A percentile compares a stretch with the other conserved stretches of the same genome.
Conservation (phyloP, 441 rosid genomes). For the Brassica hybrid region DNA sequence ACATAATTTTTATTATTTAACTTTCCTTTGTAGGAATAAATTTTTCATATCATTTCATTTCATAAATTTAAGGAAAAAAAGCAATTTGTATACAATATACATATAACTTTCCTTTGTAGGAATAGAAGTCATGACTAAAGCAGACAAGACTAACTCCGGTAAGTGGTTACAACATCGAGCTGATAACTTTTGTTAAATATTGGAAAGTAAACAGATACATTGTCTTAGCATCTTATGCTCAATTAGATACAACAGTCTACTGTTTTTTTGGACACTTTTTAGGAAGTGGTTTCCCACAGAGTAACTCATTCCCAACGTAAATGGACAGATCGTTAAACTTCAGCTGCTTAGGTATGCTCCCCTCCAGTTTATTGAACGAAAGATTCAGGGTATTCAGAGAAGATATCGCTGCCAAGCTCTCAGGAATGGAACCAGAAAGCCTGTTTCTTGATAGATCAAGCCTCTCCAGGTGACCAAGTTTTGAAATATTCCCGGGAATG, state of each 20-base stretch:
- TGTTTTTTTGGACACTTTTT: conserved; percentile 29
- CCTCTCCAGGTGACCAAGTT: conserved; percentile 15
- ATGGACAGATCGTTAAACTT: conserved; percentile 50
- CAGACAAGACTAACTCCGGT: background rate
- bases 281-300: conserved; percentile 46
- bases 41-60: too few relatives aligned
- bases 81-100: too few relatives aligned
- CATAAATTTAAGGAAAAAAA: too few relatives aligned
- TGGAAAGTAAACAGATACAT: conserved; percentile 7
- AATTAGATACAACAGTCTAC: conserved; percentile 6
- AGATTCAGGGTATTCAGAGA: background rate
- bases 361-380: conserved; percentile 49
- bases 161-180: conserved; percentile 16
- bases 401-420: conserved; percentile 36
- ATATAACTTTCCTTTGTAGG: background rate
- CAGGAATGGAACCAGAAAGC: conserved; percentile 50
- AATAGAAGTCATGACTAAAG: background rate
- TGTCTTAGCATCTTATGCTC: conserved; percentile 15
- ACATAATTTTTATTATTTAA: too few relatives aligned
- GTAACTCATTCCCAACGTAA: conserved; percentile 46
- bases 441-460: conserved; percentile 57
- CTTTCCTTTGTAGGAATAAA: too few relatives aligned
- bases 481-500: conserved; percentile 46
- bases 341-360: conserved; percentile 49
- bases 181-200: conserved; percentile 3